Base-by-base conservation (phyloP, 2,329 filamentous ascomycete species). In the Scedosporium boydii region DNA sequence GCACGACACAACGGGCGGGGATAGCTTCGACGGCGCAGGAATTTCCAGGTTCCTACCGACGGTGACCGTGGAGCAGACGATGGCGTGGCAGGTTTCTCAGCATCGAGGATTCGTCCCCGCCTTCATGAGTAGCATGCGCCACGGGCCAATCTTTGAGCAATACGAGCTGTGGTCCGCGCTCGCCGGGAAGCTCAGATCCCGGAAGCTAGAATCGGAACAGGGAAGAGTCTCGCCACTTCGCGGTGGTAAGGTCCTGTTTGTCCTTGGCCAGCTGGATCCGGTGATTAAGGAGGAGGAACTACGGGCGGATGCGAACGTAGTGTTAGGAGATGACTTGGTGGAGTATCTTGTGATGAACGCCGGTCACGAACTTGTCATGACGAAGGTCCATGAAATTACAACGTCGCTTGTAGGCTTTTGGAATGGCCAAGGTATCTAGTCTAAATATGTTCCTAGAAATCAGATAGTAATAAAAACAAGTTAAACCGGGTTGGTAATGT, bases 331-430 rank as follows among this genome's bases (percentile, higher is more conserved):
- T 26, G 84, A 87, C 5, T 77, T 71, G 62, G 79, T 87, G 3
- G 77, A 82, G 63, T 79, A 87, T 59, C 75, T 79, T 51, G 74
- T 82, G 26, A 68, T 90, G 16, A 78, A 83, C 26, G 87, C 83
- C 4, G 88, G 87, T 0, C 89, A 92, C 70, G 88, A 91, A 68
- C 76, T 91, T 64, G 86, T 85, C 1, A 85, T 90, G 65, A 82
- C 82, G 12, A 80, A 80, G 62, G 83, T 83, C 2, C 74, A 77
- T 9, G 81, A 85, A 62, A 79, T 90, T 62, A 85, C 83, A 1
- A 71, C 77, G 16, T 66, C 72, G 56, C 61, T 65, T 57, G 29
- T 60, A 18, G 42, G 26, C n/a, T 62, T 59, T 42, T 65, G 63
- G 61, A 34, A 27, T 3, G 38, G 58, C 4, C 18, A 34, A 9